Base-by-base conservation (phyloP, 345 rosid genomes). In the Punica granatum region DNA sequence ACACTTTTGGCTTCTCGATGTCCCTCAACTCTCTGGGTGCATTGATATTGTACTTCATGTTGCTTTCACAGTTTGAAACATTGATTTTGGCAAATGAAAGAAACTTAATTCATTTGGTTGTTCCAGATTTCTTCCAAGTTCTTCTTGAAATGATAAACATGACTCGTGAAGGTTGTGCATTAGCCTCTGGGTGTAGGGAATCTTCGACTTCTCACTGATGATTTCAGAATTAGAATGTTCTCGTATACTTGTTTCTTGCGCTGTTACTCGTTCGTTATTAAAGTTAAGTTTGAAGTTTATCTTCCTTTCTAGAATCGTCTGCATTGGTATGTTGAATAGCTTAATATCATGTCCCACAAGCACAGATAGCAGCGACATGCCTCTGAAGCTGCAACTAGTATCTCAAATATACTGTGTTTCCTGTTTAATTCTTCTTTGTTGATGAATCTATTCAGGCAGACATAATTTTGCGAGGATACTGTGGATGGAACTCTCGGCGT, bases 401-500 rank as follows among this genome's bases (percentile, higher is more conserved):
- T 12, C 61, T 26, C 1, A 4, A 7, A 56, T 28, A 56, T 49
- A 30, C 61, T 26, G 61, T 26, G 7, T 56, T 10, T 56, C 34
- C 61, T 56, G 61, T 23, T 26, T 56, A 9, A 26, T 26, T 56
- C 19, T 26, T 11, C 61, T 18, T 44, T 44, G 21, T 11, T 16
- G 13, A 44, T 44, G 49, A 13, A 44, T 4, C 19, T 6, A 37
- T 42, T 26, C 70, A 95, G 99, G 99, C 98, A 35, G 99, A 95
- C 76, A 77, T 95, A 41, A 12, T 92, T 66, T 64, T 95, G 68
- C 79, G 97, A 68, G 99, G 99, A 12, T 95, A 95, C 67, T 84
- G 79, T 48, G 98, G 97, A 35, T 92, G 99, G 98, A 94, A 94
- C 74, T 89, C 99, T 4, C 72, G 85, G 64, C 99, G 97, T 41